A percentile compares a stretch with the other conserved stretches of the same genome.
phyloP scores from a whole-genome alignment of 768 basidiomycete genomes.

The Paxillus ammoniavirescens region DNA sequence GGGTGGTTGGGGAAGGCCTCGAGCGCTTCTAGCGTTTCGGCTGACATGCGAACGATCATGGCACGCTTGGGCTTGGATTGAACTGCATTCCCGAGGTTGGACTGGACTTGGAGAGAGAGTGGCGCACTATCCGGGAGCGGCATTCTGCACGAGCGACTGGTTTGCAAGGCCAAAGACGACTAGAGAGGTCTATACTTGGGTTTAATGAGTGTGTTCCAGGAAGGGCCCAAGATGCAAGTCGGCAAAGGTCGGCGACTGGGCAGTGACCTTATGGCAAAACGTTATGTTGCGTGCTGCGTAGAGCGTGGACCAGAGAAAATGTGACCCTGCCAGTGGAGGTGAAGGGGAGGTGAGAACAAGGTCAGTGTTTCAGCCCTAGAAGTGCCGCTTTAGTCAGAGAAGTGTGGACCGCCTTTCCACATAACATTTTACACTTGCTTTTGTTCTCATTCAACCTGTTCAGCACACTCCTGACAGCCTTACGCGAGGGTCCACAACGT shows the following conservation, averaged over 20 bases:
- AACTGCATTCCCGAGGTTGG: conserved; percentile 51
- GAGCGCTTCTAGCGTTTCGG: conserved; percentile 69
- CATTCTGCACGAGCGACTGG: conserved; percentile 42
- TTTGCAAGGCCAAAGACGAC: background rate
- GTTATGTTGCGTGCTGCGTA: background rate
- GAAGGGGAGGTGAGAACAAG: conserved; percentile 7
- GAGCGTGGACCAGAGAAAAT: background rate
- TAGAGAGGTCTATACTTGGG: background rate
- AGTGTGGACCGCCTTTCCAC: no score
- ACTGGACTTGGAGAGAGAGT: conserved; percentile 58
- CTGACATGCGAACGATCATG: conserved; percentile 73
- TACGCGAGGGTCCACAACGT: no score
- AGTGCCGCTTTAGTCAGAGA: background rate
- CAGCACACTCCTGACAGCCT: no score
- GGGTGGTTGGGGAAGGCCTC: conserved; percentile 45
- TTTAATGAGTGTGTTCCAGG: background rate
- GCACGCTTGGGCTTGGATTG: conserved; percentile 68
- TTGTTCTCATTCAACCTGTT: no score
- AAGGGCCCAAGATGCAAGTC: conserved; percentile 1
- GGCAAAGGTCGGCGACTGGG: background rate
- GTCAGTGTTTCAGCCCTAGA: background rate
- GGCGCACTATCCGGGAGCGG: conserved; percentile 57
- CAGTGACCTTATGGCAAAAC: background rate
- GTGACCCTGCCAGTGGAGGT: background rate
- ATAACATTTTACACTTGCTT: no score